Evolutionary conservation across 2,329 filamentous ascomycete species (phyloP), one percentile per base, ranked within the genome.

Genomic region (Calonectria pauciramosa): DNA sequence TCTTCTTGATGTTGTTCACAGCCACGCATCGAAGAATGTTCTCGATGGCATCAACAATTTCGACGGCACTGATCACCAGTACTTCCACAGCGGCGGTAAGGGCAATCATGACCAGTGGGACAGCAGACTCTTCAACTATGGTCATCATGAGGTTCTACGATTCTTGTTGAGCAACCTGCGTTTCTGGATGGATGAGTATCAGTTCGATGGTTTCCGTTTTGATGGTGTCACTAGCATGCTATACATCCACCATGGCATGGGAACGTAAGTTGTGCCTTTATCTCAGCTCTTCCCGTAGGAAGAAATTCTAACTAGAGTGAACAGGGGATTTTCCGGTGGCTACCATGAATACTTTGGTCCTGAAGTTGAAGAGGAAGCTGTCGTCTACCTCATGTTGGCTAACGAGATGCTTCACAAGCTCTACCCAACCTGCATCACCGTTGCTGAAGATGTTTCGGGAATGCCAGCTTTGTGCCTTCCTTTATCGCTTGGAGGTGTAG

Each of bases 161-260:
- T 99, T 99, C 86, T 88, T 99, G 59, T 89, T 99, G 32, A 98
- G 96, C 85, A 99, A 99, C 84, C 87, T 99, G 72, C 92, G 96
- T 30, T 99, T 98, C 88, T 99, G 97, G 96, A 99, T 99, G 96
- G 96, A 99, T 71, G 96, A 98, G 86, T 99, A 98, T 82, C 89
- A 92, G 51, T 99, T 99, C 83, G 97, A 99, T 83, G 97, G 97
- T 30, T 99, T 99, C 90, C 92, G 97, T 52, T 99, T 99, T 81
- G 97, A 99, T 80, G 97, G 97, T 78, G 97, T 99, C 68, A 99
- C 97, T 1, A 98, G 96, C 87, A 99, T 99, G 96, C 93, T 99
- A 72, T 99, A 99, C 85, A 88, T 89, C 20, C 97, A 99, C 83
- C 97, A 99, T 83, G 97, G 97, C 60, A 98, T 99, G 85, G 97